phyloP scores from a whole-genome alignment of 352 stramenopile genomes.

The Phytophthora sansomeana region DNA sequence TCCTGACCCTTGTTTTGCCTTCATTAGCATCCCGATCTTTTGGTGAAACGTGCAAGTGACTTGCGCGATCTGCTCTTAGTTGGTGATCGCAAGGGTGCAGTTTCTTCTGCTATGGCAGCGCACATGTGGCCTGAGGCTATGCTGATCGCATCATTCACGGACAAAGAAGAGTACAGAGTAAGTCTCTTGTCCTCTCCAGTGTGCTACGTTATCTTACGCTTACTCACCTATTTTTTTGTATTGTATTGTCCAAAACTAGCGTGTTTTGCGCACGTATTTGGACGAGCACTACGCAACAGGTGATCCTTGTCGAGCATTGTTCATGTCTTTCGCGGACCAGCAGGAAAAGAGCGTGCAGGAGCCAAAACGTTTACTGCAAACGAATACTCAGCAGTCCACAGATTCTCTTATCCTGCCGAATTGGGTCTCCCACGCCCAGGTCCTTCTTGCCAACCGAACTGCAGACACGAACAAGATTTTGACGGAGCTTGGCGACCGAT shows the following conservation, averaged over 20 bases:
- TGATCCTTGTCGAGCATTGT: constrained; percentile 81
- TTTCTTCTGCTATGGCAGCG: constrained; percentile 77
- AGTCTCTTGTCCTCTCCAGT: not conserved
- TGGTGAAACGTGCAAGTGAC: constrained; percentile 52
- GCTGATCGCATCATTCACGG: constrained; percentile 86
- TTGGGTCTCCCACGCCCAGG: constrained; percentile 85
- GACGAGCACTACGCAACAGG: constrained; percentile 79
- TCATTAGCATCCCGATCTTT: constrained; percentile 60
- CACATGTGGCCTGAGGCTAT: constrained; percentile 91
- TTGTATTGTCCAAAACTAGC: constrained; percentile 32
- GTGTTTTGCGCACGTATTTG: constrained; percentile 79
- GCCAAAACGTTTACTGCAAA: constrained; percentile 73
- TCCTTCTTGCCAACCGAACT: constrained; percentile 84
- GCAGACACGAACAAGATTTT: constrained; percentile 87
- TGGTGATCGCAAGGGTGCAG: constrained; percentile 78
- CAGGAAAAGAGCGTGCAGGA: constrained; percentile 89
- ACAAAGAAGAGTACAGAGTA: constrained; percentile 88
- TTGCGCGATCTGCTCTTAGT: constrained; percentile 80
- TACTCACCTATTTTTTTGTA: constrained; percentile 4
- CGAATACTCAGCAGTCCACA: constrained; percentile 34
- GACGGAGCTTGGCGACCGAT: constrained; percentile 79
- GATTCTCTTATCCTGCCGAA: constrained; percentile 67
- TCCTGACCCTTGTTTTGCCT: constrained; percentile 13
- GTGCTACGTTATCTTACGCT: constrained; percentile 1
- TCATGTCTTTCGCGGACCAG: constrained; percentile 85